Base-by-base conservation (phyloP, 495 filamentous ascomycete species). In the Aspergillus carlsbadensis region DNA sequence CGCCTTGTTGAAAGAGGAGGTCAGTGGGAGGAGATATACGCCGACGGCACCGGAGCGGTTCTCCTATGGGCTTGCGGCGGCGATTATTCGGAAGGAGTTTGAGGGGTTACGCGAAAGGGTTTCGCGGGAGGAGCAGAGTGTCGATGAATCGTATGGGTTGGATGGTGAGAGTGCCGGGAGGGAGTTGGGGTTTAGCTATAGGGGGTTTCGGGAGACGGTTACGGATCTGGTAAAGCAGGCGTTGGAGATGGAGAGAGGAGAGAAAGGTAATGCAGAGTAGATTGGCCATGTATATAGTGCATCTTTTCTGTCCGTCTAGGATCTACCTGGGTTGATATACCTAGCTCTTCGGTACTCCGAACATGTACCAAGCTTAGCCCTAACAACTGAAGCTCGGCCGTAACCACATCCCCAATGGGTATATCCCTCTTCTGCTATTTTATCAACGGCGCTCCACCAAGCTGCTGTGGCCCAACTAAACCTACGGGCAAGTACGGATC, bases 131-230 rank as follows among this genome's bases (percentile, higher is more conserved):
- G 64, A 70, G 26, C 63, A 58, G 50, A 57, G 63, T 21, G 61
- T 15, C 59, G 60, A 29, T 33, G 37, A 64, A 60, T 60, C 29
- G 17, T 66, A 64, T 54, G 56, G 61, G 13, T 52, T 78, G 52
- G 77, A 80, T 69, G 75, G 74, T 7, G 63, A 68, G 54, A 72
- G 70, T 10, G 76, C 66, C 6, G 65, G 63, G 10, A 60, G 58
- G 34, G 77, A 76, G 46, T 59, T 80, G 50, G 72, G 74, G 7
- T 43, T 77, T 7, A 44, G 17, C 33, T 80, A 77, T 54, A 63
- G 63, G 2, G 48, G 50, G 1, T 78, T 80, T 39, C 58, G 60
- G 51, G 67, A 78, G 48, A 77, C 70, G 3, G 74, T 80, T 22
- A 15, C 7, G 10, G 57, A 60, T 46, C 43, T 53, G 44, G 44